phyloP scores from a whole-genome alignment of 1,284 basidiomycete species.

The Moniliella sp. region DNA sequence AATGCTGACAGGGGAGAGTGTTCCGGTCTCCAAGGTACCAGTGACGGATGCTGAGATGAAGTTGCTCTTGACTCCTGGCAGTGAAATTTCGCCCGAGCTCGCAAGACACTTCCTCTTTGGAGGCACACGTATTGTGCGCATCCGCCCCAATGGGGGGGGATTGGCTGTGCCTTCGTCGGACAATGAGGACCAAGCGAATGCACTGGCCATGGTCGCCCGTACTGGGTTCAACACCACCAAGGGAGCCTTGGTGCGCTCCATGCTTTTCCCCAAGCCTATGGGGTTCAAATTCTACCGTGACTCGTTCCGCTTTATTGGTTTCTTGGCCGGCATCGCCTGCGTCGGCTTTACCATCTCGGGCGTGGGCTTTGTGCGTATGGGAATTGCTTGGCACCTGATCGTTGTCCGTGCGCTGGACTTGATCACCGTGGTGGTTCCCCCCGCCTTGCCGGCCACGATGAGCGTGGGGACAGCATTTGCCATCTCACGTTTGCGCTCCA shows the following conservation, averaged over 20 bases:
- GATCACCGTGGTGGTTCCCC: constrained; percentile 94
- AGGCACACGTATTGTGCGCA: constrained; percentile 74
- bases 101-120: constrained; percentile 72
- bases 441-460: constrained; percentile 83
- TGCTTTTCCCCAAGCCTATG: constrained; percentile 96
- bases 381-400: constrained; percentile 65
- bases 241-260: constrained; percentile 78
- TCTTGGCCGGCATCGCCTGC: constrained; percentile 65
- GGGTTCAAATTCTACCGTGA: constrained; percentile 83
- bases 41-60: constrained; percentile 32
- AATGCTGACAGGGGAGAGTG: constrained; percentile 89
- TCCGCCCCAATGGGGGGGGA: constrained; percentile 38
- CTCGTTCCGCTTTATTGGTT: constrained; percentile 83
- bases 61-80: constrained; percentile 11
- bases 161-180: background rate
- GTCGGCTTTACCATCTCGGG: constrained; percentile 49
- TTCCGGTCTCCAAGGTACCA: constrained; percentile 69
- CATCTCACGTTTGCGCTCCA: constrained; percentile 63
- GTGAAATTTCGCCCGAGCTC: constrained; percentile 46
- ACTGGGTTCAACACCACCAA: constrained; percentile 96
- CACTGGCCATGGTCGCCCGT: constrained; percentile 68
- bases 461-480: constrained; percentile 95
- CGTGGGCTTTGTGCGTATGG: constrained; percentile 72
- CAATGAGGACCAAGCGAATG: constrained; percentile 33
- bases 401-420: constrained; percentile 75